Evolutionary conservation across 176 grass and related monocot species (phyloP), one percentile per base, ranked within the genome.

Genomic region (Avena eriantha): DNA sequence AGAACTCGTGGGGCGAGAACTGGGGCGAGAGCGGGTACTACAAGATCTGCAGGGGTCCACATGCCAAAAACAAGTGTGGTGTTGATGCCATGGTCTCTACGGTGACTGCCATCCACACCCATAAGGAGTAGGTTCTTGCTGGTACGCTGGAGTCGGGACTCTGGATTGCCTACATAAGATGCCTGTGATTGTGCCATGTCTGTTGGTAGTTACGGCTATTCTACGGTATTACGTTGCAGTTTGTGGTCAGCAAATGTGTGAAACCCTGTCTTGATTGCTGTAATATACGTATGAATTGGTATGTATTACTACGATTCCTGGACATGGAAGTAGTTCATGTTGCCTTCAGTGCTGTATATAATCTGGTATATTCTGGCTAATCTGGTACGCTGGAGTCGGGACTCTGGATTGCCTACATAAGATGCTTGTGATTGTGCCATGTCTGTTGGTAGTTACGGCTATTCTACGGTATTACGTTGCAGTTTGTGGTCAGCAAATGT

Each of bases 1-100:
- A 97, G 90, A 97, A 97, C 88, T 97, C 92, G 0, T 97, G 94
- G 94, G 94, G 92, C 14, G 92, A 94, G 76, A 92, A 89, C 69
- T 97, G 94, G 94, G 94, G 94, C 29, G 90, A 94, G 86, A 88
- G 53, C 14, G 92, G 94, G 13, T 94, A 97, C 82, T 97, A 97
- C 85, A 90, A 92, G 90, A 90, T 97, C 46, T 97, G 94, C 80
- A 92, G 92, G 80, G 94, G 94, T 8, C 47, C 76, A 0, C 87
- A 90, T 61, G 71, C 77, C 17, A 46, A 84, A 48, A 85, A 91
- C 82, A 82, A 82, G 51, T 97, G 94, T 1, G 92, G 94, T 41
- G 94, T 94, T 5, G 95, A 94, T 87, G 92, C 86, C 15, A 97
- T 94, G 95, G 95, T 97, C 58, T 97, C 95, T 31, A 86, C 92